Base-by-base conservation (phyloP, 2,329 filamentous ascomycete genomes). In the Aschersonia sp. region DNA sequence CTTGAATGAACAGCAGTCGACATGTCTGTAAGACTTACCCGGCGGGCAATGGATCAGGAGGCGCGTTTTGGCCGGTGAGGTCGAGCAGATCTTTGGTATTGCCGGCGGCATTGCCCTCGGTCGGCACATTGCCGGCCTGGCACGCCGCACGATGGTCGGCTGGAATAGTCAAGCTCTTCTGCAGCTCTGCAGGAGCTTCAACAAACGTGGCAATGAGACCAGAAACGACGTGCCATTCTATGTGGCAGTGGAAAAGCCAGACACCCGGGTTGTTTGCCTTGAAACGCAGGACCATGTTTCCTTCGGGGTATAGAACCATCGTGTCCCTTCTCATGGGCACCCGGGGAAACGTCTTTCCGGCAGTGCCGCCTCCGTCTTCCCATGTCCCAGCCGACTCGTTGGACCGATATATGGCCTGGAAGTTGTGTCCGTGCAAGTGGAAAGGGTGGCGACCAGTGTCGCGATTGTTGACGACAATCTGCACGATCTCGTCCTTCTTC, bases 181-280 rank as follows among this genome's bases (percentile, higher is more conserved):
- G 84, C 0, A 92, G 58, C 14, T 78, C 71, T 4, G 72, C 58
- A 0, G 80, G 81, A 0, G 76, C 74, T 61, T 83, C 81, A 51
- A 84, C 62, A 53, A 86, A 74, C 1, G 78, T 79, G 30, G 79
- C 74, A 4, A 78, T 68, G 2, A 87, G 69, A n/a, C 83, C 83
- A 4, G 78, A 78, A 1, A 73, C 66, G 49, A 85, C 69, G 58
- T 87, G 83, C 83, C 83, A 90, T 58, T 86, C 83, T 47, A 89
- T 82, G 60, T 90, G 85, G 63, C 85, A 89, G 63, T 88, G 85
- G 66, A 88, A 85, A 4, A 84, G 62, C 80, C 80, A 85, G 29
- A 84, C 68, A 39, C 80, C 81, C 9, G 82, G 78, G 54, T 85
- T 85, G 57, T 85, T 72, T 1, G 81, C 78, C 49, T 68, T 67